phyloP scores from a whole-genome alignment of 352 stramenopile species.

The Phytophthora pseudosyringae region DNA sequence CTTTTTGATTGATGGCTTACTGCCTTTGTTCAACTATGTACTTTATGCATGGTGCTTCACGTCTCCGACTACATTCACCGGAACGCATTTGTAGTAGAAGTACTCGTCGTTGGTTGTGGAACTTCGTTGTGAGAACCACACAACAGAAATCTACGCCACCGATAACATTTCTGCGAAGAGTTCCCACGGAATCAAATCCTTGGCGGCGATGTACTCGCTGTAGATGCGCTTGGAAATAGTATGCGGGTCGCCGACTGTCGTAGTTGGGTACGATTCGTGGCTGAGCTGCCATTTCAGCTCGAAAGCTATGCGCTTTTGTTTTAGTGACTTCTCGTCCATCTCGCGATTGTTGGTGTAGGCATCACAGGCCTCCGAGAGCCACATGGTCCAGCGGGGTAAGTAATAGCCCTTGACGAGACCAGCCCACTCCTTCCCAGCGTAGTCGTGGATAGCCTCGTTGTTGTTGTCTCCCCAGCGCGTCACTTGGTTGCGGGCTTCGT shows the following conservation, averaged over 20 bases:
- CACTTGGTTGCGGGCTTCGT: constrained; percentile 81
- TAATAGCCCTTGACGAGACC: constrained; percentile 79
- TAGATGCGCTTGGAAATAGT: constrained; percentile 61
- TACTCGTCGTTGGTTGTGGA: not conserved
- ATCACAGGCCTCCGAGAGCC: constrained; percentile 70
- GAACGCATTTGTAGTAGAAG: no score
- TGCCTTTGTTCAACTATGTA: no score
- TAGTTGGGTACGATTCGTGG: constrained; percentile 54
- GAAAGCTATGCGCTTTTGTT: constrained; percentile 53
- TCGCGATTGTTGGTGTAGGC: constrained; percentile 63
- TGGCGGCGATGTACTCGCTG: constrained; percentile 49
- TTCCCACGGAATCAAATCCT: constrained; percentile 22
- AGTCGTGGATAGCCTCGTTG: constrained; percentile 75
- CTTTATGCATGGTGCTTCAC: no score
- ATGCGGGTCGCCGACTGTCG: constrained; percentile 49
- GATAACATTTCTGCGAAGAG: constrained; percentile 12
- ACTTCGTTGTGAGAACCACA: not conserved
- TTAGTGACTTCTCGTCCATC: constrained; percentile 53
- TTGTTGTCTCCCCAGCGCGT: constrained; percentile 83
- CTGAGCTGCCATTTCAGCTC: constrained; percentile 77
- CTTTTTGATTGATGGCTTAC: no score
- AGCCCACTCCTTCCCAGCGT: constrained; percentile 77
- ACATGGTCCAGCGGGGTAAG: constrained; percentile 74
- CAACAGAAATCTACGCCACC: constrained; percentile 1
- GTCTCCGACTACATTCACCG: no score